Percentiles rank a stretch among this genome's conserved stretches.
Conservation (phyloP, 2,329 filamentous ascomycete species). For the Talaromyces verruculosus region DNA sequence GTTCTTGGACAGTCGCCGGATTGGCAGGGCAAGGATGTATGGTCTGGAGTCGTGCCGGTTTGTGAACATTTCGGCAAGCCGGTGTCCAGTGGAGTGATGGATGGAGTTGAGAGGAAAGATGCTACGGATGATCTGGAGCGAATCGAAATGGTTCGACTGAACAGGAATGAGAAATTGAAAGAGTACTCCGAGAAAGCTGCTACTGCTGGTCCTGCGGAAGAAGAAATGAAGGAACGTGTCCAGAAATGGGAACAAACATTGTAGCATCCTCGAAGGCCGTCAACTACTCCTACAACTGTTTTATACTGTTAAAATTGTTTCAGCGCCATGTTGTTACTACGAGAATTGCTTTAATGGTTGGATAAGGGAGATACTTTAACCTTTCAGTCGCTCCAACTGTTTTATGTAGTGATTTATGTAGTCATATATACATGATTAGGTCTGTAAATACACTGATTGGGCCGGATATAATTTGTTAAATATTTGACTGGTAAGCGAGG, state of each 20-base stretch:
- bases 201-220: neutral
- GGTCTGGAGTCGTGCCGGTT: constrained; percentile 19
- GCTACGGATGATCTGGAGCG: neutral
- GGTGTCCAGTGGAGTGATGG: constrained; percentile 14
- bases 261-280: neutral
- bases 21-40: constrained; percentile 17
- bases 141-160: neutral
- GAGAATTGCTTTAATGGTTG: too few relatives aligned
- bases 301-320: too few relatives aligned
- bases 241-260: neutral
- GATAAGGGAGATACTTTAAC: too few relatives aligned
- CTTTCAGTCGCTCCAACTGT: too few relatives aligned
- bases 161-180: neutral
- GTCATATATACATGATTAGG: too few relatives aligned
- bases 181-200: constrained; percentile 4
- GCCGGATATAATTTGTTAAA: too few relatives aligned
- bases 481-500: too few relatives aligned
- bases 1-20: constrained; percentile 6
- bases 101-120: neutral
- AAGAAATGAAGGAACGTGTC: constrained; percentile 5
- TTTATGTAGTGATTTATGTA: too few relatives aligned
- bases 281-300: neutral
- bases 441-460: too few relatives aligned
- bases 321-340: too few relatives aligned
- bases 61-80: constrained; percentile 19